Conservation (phyloP, 176 grass and related monocot genomes). For the Hyparrhenia diplandra region DNA sequence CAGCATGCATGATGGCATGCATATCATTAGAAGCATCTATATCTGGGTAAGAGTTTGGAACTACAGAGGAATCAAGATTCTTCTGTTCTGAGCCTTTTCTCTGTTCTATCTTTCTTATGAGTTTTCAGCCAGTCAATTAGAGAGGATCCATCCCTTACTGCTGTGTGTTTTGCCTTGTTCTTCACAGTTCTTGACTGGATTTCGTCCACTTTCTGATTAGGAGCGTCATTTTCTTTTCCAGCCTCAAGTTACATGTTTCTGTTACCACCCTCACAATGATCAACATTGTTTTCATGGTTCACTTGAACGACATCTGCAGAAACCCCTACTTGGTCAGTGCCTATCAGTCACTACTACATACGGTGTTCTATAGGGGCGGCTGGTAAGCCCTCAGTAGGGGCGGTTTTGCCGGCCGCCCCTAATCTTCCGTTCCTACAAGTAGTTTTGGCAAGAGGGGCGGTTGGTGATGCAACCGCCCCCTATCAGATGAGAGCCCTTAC, state of each 20-base stretch:
- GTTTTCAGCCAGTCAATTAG: too few relatives aligned
- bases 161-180: constrained; percentile 2
- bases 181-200: rapidly evolving
- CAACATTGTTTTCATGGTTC: constrained; percentile 24
- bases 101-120: constrained; percentile 34
- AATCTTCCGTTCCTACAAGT: too few relatives aligned
- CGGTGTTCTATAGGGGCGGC: too few relatives aligned
- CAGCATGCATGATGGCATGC: too few relatives aligned
- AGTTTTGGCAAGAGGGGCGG: too few relatives aligned
- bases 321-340: background rate
- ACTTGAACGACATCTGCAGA: constrained; percentile 12
- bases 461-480: too few relatives aligned
- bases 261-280: constrained; percentile 26
- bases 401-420: too few relatives aligned
- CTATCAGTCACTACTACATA: too few relatives aligned
- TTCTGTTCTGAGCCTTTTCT: constrained; percentile 34
- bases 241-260: constrained; percentile 1
- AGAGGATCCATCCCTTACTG: too few relatives aligned
- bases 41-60: constrained; percentile 25
- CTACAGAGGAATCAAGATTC: constrained; percentile 32
- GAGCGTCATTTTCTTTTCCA: constrained; percentile 16
- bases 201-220: constrained; percentile 23
- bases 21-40: constrained; percentile 5
- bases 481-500: too few relatives aligned
- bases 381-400: too few relatives aligned